These are phyloP conservation scores for Fusarium anguioides DNA, from an alignment of 2,329 filamentous ascomycete species.

Conservation along the genomic window DNA sequence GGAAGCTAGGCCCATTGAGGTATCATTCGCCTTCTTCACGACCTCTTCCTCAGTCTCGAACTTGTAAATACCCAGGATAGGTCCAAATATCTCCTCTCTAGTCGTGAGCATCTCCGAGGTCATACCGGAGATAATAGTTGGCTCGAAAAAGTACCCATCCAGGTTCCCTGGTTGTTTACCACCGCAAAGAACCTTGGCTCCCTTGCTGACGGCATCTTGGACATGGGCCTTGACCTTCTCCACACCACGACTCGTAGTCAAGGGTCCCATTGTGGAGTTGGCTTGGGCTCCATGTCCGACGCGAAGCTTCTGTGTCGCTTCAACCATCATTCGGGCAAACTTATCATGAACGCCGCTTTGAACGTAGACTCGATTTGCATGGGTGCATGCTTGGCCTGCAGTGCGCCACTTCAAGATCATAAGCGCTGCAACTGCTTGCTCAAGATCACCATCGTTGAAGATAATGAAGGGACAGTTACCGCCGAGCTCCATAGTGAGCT, in stretches of 20 bases:
- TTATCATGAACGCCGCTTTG: constrained; percentile 67
- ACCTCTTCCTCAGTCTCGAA: constrained; percentile 34
- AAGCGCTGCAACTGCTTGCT: background rate
- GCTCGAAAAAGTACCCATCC: constrained; percentile 19
- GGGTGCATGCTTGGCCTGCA: constrained; percentile 78
- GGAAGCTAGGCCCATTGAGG: constrained; percentile 9
- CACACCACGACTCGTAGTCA: constrained; percentile 10
- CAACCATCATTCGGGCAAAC: constrained; percentile 3
- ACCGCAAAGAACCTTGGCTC: background rate
- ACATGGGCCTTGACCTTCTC: constrained; percentile 10
- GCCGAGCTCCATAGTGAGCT: constrained; percentile 74
- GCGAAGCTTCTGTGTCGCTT: background rate
- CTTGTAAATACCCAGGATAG: constrained; percentile 11
- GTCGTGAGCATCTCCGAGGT: constrained; percentile 17
- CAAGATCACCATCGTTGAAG: constrained; percentile 70
- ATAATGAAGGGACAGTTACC: constrained; percentile 76
- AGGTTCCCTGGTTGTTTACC: background rate
- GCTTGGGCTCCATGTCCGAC: background rate
- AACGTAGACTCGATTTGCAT: constrained; percentile 68
- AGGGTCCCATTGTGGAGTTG: background rate
- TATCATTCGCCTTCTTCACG: constrained; percentile 23
- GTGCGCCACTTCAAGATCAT: constrained; percentile 69
- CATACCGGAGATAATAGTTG: constrained; percentile 15
- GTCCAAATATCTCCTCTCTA: constrained; percentile 32
- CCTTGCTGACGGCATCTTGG: constrained; percentile 12